These are phyloP conservation scores for Leishmania turanica DNA, from an alignment of 208 protist genomes.

Conservation along the genomic window DNA sequence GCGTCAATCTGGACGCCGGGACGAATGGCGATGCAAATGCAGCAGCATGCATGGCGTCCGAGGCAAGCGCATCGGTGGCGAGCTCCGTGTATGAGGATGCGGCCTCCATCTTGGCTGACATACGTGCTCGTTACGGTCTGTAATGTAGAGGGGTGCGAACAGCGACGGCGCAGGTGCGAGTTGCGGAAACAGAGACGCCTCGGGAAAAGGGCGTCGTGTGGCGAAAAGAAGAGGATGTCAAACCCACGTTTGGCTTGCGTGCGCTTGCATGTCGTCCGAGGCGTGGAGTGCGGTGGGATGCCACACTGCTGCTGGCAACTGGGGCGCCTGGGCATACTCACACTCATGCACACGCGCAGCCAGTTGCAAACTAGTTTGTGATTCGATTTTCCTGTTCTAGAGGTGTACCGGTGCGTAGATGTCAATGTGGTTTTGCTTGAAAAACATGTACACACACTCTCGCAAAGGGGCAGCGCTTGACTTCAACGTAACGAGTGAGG, in stretches of 20 bases:
- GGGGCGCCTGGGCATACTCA: not conserved
- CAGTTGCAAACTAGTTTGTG: not conserved
- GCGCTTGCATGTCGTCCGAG: not conserved
- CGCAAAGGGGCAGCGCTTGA: not conserved
- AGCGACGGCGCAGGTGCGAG: not conserved
- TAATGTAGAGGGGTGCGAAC: conserved; percentile 7
- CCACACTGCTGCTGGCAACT: not conserved
- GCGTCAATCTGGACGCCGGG: not conserved
- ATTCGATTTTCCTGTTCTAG: not conserved
- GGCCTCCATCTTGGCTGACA: conserved; percentile 48
- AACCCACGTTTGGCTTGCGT: not conserved
- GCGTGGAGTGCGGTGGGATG: not conserved
- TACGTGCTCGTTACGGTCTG: conserved; percentile 46
- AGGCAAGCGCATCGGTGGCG: conserved; percentile 15
- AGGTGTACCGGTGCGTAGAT: not conserved
- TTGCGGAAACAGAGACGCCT: not conserved
- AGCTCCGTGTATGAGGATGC: conserved; percentile 44
- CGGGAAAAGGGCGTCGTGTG: not conserved
- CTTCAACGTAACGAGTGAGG: not conserved
- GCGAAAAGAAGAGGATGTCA: not conserved
- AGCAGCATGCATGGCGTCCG: not conserved
- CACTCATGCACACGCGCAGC: not conserved
- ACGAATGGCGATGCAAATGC: not conserved
- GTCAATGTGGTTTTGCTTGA: not conserved
- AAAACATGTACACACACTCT: not conserved